Conservation (phyloP, 2,329 filamentous ascomycete genomes). For the Mollisia scopiformis region DNA sequence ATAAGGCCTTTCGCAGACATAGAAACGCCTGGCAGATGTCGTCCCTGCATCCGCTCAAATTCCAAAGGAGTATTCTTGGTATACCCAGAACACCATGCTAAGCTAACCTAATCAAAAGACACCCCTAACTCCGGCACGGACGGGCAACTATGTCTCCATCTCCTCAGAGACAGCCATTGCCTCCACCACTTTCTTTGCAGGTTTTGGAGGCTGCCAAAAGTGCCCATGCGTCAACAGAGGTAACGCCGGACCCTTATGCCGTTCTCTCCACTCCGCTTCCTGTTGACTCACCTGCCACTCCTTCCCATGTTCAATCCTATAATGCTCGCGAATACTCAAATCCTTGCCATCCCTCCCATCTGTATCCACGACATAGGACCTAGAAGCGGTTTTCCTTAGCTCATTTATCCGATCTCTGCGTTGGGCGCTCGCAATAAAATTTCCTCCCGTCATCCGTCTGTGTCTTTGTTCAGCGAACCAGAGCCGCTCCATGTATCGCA, state of each 20-base stretch:
- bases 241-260: neutral
- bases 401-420: constrained; percentile 5
- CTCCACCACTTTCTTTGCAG: neutral
- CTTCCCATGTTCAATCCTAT: neutral
- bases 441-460: neutral
- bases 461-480: constrained; percentile 10
- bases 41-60: too few relatives aligned
- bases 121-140: neutral
- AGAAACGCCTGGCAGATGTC: too few relatives aligned
- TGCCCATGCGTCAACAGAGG: neutral
- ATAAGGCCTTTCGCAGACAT: too few relatives aligned
- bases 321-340: constrained; percentile 9
- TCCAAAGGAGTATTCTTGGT: neutral
- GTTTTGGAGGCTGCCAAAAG: neutral
- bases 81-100: neutral
- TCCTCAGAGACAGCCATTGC: neutral
- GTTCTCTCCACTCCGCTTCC: neutral
- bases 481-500: constrained; percentile 10
- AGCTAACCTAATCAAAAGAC: neutral
- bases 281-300: neutral
- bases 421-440: constrained; percentile 1
- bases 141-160: neutral
- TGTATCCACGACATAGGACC: constrained; percentile 1
- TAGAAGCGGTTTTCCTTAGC: neutral
- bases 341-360: neutral